These are phyloP conservation scores for Ceratobasidium theobromae DNA, from an alignment of 1,284 basidiomycete species.

Conservation along the genomic window DNA sequence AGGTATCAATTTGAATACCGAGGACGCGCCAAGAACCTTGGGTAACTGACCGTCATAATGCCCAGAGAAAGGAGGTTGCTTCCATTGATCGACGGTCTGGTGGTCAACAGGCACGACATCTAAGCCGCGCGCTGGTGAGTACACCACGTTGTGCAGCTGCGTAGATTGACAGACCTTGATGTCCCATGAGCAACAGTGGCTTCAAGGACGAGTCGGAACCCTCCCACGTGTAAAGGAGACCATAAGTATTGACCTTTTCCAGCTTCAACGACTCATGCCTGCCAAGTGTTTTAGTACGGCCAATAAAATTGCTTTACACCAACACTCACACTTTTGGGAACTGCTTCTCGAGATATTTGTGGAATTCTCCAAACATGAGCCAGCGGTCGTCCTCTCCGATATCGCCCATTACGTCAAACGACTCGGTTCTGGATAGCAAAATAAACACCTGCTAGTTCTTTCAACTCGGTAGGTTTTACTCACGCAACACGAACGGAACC, in stretches of 20 bases:
- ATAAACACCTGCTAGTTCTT: neutral
- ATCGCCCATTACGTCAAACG: slow-evolving; percentile 45
- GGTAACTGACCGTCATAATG: slow-evolving; percentile 56
- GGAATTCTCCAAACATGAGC: slow-evolving; percentile 45
- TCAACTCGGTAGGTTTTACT: slow-evolving; percentile 30
- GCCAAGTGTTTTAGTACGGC: neutral
- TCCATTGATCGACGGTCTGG: slow-evolving; percentile 56
- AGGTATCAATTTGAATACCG: slow-evolving; percentile 20
- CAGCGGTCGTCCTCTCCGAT: slow-evolving; percentile 45
- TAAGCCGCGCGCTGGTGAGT: slow-evolving; percentile 35
- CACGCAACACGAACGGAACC: slow-evolving; percentile 54
- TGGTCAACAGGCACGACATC: slow-evolving; percentile 63
- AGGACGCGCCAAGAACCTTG: slow-evolving; percentile 9
- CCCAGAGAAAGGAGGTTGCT: slow-evolving; percentile 63
- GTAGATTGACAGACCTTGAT: slow-evolving; percentile 55
- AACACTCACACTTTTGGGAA: slow-evolving; percentile 43
- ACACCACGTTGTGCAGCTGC: slow-evolving; percentile 2
- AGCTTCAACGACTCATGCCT: slow-evolving; percentile 56
- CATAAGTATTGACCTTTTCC: slow-evolving; percentile 64
- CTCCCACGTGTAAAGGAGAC: slow-evolving; percentile 62
- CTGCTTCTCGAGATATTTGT: slow-evolving; percentile 44
- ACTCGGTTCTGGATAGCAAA: slow-evolving; percentile 40
- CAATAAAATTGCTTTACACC: neutral
- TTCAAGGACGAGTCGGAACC: slow-evolving; percentile 59
- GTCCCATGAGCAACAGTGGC: slow-evolving; percentile 64